Base-by-base conservation (phyloP, 2,329 filamentous ascomycete genomes). In the Emericellopsis cladophorae region DNA sequence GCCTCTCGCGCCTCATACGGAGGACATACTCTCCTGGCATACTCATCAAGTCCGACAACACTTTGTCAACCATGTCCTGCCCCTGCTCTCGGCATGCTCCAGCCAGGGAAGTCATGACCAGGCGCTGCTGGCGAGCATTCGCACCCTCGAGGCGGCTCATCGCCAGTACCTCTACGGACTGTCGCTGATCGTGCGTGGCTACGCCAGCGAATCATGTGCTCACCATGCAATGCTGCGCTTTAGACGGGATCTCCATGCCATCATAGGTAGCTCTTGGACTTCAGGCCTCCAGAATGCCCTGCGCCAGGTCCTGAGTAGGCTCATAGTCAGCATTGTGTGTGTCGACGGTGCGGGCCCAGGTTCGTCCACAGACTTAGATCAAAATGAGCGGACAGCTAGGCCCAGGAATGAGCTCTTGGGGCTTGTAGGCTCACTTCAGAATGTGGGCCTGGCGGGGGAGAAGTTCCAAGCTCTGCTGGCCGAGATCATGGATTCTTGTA, bases 381-480 rank as follows among this genome's bases (percentile, higher is more conserved):
- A 54, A 16, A 51, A 58, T 8, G 37, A 51, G 26, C 51, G 52
- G 31, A 53, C 60, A 9, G 55, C 63, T 3, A 56, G 50, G 39
- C 65, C 71, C 42, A 65, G 68, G 31, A 60, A 66, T 26, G 68
- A 74, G 39, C 59, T 84, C 37, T 57, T 75, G 24, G 54, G 66
- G 33, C 58, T 85, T 15, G 62, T 83, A 2, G 67, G 72, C 38
- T 71, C 74, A 8, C 61, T 88, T 14, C 64, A 72, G 48, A 67
- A 72, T 37, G 75, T 86, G 18, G 84, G 83, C 1, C 61, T 88
- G 15, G 78, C 78, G 1, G 81, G 80, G 22, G 78, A 84, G 50
- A 68, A 65, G 38, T 83, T 84, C 40, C 79, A 87, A 51, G 71
- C 81, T 24, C 65, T 83, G 31, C 81, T 87, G 51, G 84, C 81